Percentiles rank a stretch among this genome's conserved stretches.
Evolutionary conservation across 768 basidiomycete genomes (phyloP).

Genomic region (Kwoniella dendrophila): DNA sequence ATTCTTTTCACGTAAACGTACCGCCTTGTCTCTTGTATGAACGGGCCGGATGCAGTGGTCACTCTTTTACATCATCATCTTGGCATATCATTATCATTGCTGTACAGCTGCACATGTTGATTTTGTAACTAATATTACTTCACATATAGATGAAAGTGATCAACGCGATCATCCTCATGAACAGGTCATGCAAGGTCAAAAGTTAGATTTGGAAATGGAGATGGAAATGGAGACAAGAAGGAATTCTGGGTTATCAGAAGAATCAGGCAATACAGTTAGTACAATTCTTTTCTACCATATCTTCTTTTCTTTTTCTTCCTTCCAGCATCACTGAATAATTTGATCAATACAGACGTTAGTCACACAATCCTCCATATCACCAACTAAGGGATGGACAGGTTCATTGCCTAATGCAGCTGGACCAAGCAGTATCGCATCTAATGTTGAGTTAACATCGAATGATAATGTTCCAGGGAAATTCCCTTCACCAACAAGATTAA

Average conservation of each 20-base stretch:
- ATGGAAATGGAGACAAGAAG: background rate
- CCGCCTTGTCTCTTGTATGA: too few species aligned
- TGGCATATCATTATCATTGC: too few species aligned
- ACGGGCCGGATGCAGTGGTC: too few species aligned
- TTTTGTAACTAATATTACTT: too few species aligned
- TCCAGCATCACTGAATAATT: background rate
- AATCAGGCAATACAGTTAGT: constrained; percentile 16
- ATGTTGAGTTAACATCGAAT: background rate
- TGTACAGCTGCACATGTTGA: background rate
- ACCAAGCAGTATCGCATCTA: constrained; percentile 8
- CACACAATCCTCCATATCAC: background rate
- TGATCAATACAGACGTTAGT: constrained; percentile 3
- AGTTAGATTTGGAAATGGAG: constrained; percentile 8
- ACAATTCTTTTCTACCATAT: background rate
- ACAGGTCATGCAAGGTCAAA: background rate
- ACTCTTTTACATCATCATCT: too few species aligned
- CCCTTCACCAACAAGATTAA: constrained; percentile 11
- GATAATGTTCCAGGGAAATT: constrained; percentile 4
- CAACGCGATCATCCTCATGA: background rate
- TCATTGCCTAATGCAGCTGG: constrained; percentile 15
- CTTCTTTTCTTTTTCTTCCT: background rate
- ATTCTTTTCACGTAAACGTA: background rate
- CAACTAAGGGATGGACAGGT: constrained; percentile 26
- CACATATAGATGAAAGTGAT: constrained; percentile 2
- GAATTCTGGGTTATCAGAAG: background rate